These are phyloP conservation scores for Cotoneaster glaucophyllus DNA, from an alignment of 306 rosid genomes.

Conservation along the genomic window DNA sequence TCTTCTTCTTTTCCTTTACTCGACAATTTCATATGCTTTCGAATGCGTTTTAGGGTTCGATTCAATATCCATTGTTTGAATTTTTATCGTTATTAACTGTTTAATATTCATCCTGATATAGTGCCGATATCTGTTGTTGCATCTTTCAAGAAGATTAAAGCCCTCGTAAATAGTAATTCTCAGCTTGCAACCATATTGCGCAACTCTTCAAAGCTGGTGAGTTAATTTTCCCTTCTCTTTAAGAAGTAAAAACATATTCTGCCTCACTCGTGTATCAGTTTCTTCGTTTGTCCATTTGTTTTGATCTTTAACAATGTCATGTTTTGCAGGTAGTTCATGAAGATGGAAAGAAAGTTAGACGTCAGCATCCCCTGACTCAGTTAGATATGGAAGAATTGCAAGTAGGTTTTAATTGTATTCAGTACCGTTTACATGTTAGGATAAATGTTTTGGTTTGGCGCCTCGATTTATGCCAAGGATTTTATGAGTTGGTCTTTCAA, in stretches of 20 bases:
- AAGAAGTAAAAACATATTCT: not conserved
- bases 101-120: conserved; percentile 28
- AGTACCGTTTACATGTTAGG: not conserved
- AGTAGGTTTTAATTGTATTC: conserved; percentile 37
- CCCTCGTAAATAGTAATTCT: conserved; percentile 59
- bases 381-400: conserved; percentile 88
- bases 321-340: conserved; percentile 73
- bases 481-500: conserved; percentile 3
- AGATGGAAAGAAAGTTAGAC: conserved; percentile 90
- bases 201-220: conserved; percentile 87
- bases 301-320: conserved; percentile 14
- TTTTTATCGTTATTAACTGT: conserved; percentile 4
- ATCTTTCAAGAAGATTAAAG: conserved; percentile 97
- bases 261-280: not conserved
- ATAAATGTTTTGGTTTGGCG: conserved; percentile 9
- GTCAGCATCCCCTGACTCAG: conserved; percentile 62
- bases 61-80: not conserved
- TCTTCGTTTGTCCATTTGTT: conserved; percentile 3
- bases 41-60: not conserved
- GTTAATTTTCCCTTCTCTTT: conserved; percentile 16
- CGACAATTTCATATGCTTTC: not conserved
- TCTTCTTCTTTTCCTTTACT: conserved; percentile 9
- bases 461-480: conserved; percentile 6
- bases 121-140: conserved; percentile 95
- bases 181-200: conserved; percentile 84